Conservation (phyloP, 257 asterid species). For the Nicotiana tomentosiformis region DNA sequence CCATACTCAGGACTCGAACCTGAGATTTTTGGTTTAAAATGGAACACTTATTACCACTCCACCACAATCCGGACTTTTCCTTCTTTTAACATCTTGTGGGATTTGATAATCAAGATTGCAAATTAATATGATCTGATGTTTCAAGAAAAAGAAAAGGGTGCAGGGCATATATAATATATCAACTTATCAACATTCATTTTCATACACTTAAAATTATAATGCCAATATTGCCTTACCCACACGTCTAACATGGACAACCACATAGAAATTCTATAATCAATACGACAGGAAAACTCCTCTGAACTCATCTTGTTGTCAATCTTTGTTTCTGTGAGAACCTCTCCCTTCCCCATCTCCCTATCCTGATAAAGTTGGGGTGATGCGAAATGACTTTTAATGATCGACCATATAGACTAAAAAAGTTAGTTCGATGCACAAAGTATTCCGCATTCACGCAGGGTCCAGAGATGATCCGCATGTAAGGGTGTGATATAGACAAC, state of each 20-base stretch:
- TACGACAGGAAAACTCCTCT: not conserved
- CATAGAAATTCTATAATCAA: not conserved
- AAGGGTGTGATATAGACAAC: too few relatives aligned
- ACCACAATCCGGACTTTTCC: not conserved
- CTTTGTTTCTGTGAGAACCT: not conserved
- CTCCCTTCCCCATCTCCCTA: too few relatives aligned
- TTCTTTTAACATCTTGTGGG: not conserved
- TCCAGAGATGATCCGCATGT: too few relatives aligned
- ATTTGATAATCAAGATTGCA: not conserved
- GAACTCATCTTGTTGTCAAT: not conserved
- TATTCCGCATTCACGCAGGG: too few relatives aligned
- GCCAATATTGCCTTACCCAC: not conserved
- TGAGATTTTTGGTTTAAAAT: too few relatives aligned
- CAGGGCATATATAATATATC: not conserved
- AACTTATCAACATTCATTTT: not conserved
- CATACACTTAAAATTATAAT: not conserved
- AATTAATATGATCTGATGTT: not conserved
- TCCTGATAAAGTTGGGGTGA: not conserved
- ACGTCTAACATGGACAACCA: not conserved
- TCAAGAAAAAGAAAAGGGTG: not conserved
- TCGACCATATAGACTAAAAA: too few relatives aligned
- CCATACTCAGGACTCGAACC: too few relatives aligned
- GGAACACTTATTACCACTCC: too few relatives aligned
- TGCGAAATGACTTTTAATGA: not conserved
- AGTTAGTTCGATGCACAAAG: too few relatives aligned